These are phyloP conservation scores for Mycosphaerella arachidis DNA, from an alignment of 2,329 filamentous ascomycete genomes.

Conservation along the genomic window DNA sequence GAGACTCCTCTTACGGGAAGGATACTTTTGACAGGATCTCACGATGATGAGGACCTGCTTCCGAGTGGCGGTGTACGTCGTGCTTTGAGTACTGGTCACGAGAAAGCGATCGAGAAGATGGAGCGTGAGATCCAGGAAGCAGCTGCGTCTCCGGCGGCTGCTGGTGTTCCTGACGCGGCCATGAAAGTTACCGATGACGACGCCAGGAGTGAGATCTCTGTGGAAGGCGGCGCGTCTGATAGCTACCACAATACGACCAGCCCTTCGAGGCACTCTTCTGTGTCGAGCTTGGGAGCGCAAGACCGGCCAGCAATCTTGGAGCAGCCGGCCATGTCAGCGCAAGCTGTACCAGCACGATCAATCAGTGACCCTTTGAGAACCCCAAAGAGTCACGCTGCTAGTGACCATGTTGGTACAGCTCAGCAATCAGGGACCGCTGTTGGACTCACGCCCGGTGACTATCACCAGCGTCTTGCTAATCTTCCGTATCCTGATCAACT, in stretches of 20 bases:
- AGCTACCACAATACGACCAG: conserved; percentile 6
- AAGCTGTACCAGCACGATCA: conserved; percentile 14
- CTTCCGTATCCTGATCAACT: conserved; percentile 15
- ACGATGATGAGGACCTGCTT: not conserved
- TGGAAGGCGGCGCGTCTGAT: conserved; percentile 14
- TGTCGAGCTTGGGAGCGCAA: conserved; percentile 25
- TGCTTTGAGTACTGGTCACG: conserved; percentile 12
- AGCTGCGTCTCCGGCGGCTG: conserved; percentile 2
- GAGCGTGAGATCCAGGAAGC: conserved; percentile 9
- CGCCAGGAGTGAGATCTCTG: conserved; percentile 23
- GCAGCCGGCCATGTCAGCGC: conserved; percentile 13
- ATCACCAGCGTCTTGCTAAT: conserved; percentile 18
- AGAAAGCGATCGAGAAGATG: conserved; percentile 10
- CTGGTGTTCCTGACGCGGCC: not conserved
- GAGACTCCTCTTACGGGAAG: not conserved
- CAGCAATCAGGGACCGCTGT: not conserved
- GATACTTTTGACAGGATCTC: not conserved
- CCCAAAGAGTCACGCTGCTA: not conserved
- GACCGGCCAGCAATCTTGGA: not conserved
- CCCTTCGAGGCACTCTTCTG: conserved; percentile 23
- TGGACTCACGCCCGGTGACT: not conserved
- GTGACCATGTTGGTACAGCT: not conserved
- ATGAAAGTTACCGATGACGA: conserved; percentile 3
- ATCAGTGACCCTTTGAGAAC: not conserved
- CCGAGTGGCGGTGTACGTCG: not conserved